phyloP scores from a whole-genome alignment of 73 alveolate species.

The Tetrahymena elliotti region DNA sequence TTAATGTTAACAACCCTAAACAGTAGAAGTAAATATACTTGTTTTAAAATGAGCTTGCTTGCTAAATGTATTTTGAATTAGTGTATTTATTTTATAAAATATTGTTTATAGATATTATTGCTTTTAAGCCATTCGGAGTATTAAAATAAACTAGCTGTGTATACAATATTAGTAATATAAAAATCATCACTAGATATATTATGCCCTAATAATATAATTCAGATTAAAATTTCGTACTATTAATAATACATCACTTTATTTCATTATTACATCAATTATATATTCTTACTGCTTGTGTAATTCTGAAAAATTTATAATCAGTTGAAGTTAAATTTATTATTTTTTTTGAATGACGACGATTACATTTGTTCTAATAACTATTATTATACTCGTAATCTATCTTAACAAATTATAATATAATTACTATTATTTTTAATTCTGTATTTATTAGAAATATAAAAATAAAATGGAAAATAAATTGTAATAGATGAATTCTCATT shows the following conservation, averaged over 20 bases:
- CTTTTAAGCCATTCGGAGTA: neutral
- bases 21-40: neutral
- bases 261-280: neutral
- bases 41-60: neutral
- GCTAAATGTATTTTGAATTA: neutral
- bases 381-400: too few relatives aligned
- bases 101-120: neutral
- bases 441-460: too few relatives aligned
- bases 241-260: neutral
- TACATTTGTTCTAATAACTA: too few relatives aligned
- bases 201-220: neutral
- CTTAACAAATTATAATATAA: too few relatives aligned
- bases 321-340: neutral
- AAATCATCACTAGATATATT: neutral
- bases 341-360: neutral
- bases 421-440: too few relatives aligned
- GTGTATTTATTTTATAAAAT: neutral
- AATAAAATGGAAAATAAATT: too few relatives aligned
- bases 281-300: neutral
- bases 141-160: neutral
- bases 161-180: neutral
- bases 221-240: neutral
- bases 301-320: neutral
- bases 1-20: neutral
- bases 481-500: neutral